Percentiles rank a stretch among this genome's conserved stretches.
These are phyloP conservation scores for Harringtonia aguacate DNA, from an alignment of 2,329 filamentous ascomycete species.

Conservation along the genomic window DNA sequence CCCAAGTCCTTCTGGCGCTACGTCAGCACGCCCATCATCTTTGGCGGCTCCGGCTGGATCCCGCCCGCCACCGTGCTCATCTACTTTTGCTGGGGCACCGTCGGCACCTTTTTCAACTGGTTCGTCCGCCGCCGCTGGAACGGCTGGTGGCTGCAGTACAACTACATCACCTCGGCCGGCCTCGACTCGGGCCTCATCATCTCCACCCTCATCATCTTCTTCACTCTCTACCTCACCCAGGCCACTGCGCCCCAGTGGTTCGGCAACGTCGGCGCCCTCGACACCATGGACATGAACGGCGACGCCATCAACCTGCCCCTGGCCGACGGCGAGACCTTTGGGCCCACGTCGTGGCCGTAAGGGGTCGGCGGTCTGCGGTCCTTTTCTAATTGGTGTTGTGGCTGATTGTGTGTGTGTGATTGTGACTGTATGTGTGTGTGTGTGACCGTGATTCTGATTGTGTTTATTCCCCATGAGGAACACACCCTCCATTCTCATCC, in stretches of 20 bases:
- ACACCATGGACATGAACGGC: slow-evolving; percentile 6
- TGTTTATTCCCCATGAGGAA: too few species aligned
- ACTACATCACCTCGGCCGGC: slow-evolving; percentile 64
- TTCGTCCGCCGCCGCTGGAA: slow-evolving; percentile 53
- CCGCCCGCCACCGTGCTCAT: slow-evolving; percentile 62
- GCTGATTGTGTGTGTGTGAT: not conserved
- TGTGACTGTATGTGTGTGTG: too few species aligned
- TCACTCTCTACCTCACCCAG: slow-evolving; percentile 51
- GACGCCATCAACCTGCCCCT: slow-evolving; percentile 6
- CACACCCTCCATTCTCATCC: not conserved
- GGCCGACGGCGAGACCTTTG: slow-evolving; percentile 7
- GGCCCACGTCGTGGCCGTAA: slow-evolving; percentile 9
- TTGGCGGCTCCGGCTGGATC: slow-evolving; percentile 51
- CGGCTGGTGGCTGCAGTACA: slow-evolving; percentile 71
- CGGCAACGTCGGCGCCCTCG: slow-evolving; percentile 35
- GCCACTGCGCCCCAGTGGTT: slow-evolving; percentile 49
- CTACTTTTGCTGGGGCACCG: slow-evolving; percentile 59
- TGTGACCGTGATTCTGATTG: too few species aligned
- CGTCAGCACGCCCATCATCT: slow-evolving; percentile 58
- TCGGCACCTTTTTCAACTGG: slow-evolving; percentile 59
- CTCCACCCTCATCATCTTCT: slow-evolving; percentile 59
- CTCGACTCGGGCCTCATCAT: slow-evolving; percentile 59
- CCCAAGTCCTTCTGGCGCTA: slow-evolving; percentile 53
- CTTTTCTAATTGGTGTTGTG: not conserved
- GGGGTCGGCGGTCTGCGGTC: too few species aligned